Base-by-base conservation (phyloP, 441 rosid species). In the Geranium incanum region DNA sequence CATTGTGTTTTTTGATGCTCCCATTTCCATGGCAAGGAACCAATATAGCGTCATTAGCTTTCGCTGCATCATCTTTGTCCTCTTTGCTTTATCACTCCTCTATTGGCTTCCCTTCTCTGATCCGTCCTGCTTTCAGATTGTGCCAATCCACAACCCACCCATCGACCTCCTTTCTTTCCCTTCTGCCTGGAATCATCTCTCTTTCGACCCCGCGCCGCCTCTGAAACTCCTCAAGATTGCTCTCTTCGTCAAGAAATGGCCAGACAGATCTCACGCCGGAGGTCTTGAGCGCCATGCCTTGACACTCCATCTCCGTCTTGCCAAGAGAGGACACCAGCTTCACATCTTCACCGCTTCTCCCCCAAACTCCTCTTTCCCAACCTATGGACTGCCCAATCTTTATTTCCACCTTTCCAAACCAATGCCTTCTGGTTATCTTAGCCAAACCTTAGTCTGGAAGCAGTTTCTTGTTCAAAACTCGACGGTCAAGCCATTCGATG, bases 221-320 rank as follows among this genome's bases (percentile, higher is more conserved):
- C 77, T 71, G 3, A 81, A 78, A 74, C 72, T 72, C 66, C 88
- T 91, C 59, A 89, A 87, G 75, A 84, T 93, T 70, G 96, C 96
- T 0, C 81, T 89, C 68, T 89, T 89, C 15, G 97, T 93, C 13
- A 91, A 93, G 85, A 91, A 87, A 81, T 93, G 97, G 97, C 90
- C 97, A 57, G 85, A 82, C n/a, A 83, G 77, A 74, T 91, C 96
- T 74, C 88, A 70, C 38, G 97, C 93, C 0, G 97, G 97, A 48
- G 98, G 97, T 15, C 95, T 91, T 39, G 97, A 93, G 77, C 41
- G 96, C 66, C 97, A 93, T 39, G 96, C 98, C 64, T 72, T 87
- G 79, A 91, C 96, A 55, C 84, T 93, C 36, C 97, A 93, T 77
- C 89, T 93, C 1, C 89, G 85, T 65, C 89, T 91, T 21, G 93